Base-by-base conservation (phyloP, 2,329 filamentous ascomycete species). In the Cadophora sp. region DNA sequence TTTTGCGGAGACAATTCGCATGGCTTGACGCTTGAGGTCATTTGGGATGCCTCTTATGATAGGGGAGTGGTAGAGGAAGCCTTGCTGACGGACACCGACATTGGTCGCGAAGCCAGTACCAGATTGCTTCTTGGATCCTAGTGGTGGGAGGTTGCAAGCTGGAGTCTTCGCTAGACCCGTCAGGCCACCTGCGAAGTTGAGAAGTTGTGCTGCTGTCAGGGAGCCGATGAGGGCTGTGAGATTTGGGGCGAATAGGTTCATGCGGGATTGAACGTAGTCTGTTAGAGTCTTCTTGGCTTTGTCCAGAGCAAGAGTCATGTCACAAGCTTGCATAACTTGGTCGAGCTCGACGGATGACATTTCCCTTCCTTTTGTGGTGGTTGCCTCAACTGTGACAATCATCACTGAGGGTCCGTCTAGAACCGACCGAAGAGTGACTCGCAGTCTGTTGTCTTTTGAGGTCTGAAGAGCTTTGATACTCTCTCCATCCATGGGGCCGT, bases 231-330 rank as follows among this genome's bases (percentile, higher is more conserved):
- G 86, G 1, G 89, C 90, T 0, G 96, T 97, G 63, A 98, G 81
- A 75, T 99, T 99, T 0, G 96, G 96, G 4, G 96, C 96, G 77
- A 98, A 98, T 41, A 97, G 85, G 72, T 91, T 96, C 93, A 99
- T 98, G 69, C 96, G 92, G 43, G 95, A 97, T 80, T 97, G 93
- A 18, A 99, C 96, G 76, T 97, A 99, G 77, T 96, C 91, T 1
- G 93, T 97, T 64, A 99, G 85, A 0, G 89, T 91, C 69, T 87
- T 90, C 80, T 97, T 97, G 33, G 95, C 94, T 71, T 86, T 89
- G 78, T 98, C 93, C 11, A 99, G 88, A 45, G 89, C 86, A n/a
- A 98, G 84, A 11, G 93, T 91, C 88, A 96, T 96, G 71, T 94
- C 88, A 79, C 94, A 97, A 9, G 94, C 95, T 62, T 87, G 85